Percentiles rank a stretch among this genome's conserved stretches.
phyloP scores from a whole-genome alignment of 768 basidiomycete genomes.

The Leucocoprinus leucothites region DNA sequence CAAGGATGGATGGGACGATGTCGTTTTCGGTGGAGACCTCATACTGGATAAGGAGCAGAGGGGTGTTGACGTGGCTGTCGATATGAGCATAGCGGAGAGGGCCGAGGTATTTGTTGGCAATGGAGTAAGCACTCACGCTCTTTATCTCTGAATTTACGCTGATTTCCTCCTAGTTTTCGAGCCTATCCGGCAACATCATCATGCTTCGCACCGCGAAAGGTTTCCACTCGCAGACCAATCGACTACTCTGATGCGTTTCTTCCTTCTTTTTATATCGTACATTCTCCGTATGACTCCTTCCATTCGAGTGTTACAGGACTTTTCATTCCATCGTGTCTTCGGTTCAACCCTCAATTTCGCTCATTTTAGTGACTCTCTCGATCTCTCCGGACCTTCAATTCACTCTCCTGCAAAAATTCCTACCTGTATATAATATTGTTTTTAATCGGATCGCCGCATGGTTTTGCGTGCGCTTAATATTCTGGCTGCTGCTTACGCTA shows the following conservation, averaged over 20 bases:
- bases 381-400: no score
- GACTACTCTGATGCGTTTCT: slow-evolving; percentile 33
- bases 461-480: no score
- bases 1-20: slow-evolving; percentile 48
- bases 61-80: slow-evolving; percentile 49
- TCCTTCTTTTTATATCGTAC: no score
- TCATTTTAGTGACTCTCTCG: no score
- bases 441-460: no score
- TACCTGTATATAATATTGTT: no score
- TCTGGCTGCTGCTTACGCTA: no score
- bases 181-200: slow-evolving; percentile 47
- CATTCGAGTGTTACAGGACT: no score
- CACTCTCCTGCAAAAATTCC: no score
- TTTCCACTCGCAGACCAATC: slow-evolving; percentile 32
- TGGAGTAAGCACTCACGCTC: slow-evolving; percentile 39
- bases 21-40: slow-evolving; percentile 35
- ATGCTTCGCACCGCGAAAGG: slow-evolving; percentile 44
- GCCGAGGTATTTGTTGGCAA: slow-evolving; percentile 63
- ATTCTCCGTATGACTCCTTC: no score
- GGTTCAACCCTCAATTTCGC: no score
- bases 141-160: slow-evolving; percentile 5
- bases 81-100: slow-evolving; percentile 57
- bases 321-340: no score
- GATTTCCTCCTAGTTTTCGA: slow-evolving; percentile 37
- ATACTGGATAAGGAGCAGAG: slow-evolving; percentile 42